Evolutionary conservation across 2,329 filamentous ascomycete species (phyloP), one percentile per base, ranked within the genome.

Genomic region (Sporothrix dimorphospora): DNA sequence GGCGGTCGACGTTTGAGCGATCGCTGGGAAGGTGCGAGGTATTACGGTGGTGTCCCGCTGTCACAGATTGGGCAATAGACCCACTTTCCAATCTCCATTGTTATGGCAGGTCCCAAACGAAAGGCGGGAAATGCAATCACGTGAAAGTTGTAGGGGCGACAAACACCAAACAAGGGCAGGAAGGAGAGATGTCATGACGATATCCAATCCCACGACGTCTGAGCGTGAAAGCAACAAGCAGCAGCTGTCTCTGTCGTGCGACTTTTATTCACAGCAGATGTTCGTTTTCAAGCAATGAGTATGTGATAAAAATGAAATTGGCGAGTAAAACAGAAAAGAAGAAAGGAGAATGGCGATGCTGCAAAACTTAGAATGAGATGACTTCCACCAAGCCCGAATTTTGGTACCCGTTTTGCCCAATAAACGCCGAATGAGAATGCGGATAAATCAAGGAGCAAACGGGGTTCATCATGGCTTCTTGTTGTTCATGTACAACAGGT

Each of bases 401-500:
- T 63, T 42, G n/a, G 12, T 11, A n/a, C 38, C 21, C n/a, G n/a
- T 63, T 42, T 24, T 63, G 57, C 38, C 57, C 57, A 4, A 24
- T 40, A 11, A 70, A 49, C 34, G 34, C 42, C 45, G 21, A 55
- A 45, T 40, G 2, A 19, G 3, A 38, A 53, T 16, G n/a, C 27
- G 53, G 34, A 45, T 38, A 21, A 24, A 57, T 42, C 14, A 66
- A 63, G 55, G 53, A 19, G 14, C 4, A 27, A 14, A 5, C 9
- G 5, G 27, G 0, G 14, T 0, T 4, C 16, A 30, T 61, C 82
- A 84, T 76, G 82, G 84, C 47, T 74, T 74, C 63, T 81, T 79
- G n/a, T 80, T 51, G 27, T 68, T 80, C 72, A 84, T 79, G 72
- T 92, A 88, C 75, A 91, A 85, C 12, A 89, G 84, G 79, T 98